These are phyloP conservation scores for Saprolegnia diclina DNA, from an alignment of 352 stramenopile species.

Conservation along the genomic window DNA sequence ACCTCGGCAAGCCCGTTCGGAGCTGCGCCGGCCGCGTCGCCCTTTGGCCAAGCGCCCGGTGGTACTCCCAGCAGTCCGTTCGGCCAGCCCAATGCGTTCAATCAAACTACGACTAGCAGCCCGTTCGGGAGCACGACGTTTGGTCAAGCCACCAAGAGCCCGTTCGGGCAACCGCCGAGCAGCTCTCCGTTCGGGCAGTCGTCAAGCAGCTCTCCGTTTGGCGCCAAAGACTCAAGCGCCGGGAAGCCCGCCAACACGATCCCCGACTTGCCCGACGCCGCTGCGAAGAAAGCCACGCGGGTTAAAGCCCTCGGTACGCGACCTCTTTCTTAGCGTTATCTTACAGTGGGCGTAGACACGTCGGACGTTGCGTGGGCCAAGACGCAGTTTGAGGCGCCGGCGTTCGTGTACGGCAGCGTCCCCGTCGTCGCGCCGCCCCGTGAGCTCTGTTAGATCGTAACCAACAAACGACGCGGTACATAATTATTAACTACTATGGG, in stretches of 20 bases:
- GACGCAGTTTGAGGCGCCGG: slow-evolving; percentile 18
- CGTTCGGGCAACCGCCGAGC: neutral
- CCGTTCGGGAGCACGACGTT: neutral
- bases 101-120: neutral
- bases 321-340: neutral
- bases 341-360: slow-evolving; percentile 7
- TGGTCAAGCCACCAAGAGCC: neutral
- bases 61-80: slow-evolving; percentile 1
- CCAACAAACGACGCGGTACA: neutral
- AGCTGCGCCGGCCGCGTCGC: neutral
- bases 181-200: neutral
- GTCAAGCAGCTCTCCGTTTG: neutral
- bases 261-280: neutral
- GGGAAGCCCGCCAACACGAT: neutral
- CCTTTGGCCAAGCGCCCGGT: slow-evolving; percentile 17
- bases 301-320: neutral
- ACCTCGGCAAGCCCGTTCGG: neutral
- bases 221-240: neutral
- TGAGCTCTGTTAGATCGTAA: slow-evolving; percentile 12
- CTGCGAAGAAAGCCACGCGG: neutral
- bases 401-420: slow-evolving; percentile 20
- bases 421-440: slow-evolving; percentile 4
- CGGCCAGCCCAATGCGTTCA: neutral
- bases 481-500: neutral
- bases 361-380: slow-evolving; percentile 4